Base-by-base conservation (phyloP, 2,329 filamentous ascomycete species). In the Calonectria hawksworthii region DNA sequence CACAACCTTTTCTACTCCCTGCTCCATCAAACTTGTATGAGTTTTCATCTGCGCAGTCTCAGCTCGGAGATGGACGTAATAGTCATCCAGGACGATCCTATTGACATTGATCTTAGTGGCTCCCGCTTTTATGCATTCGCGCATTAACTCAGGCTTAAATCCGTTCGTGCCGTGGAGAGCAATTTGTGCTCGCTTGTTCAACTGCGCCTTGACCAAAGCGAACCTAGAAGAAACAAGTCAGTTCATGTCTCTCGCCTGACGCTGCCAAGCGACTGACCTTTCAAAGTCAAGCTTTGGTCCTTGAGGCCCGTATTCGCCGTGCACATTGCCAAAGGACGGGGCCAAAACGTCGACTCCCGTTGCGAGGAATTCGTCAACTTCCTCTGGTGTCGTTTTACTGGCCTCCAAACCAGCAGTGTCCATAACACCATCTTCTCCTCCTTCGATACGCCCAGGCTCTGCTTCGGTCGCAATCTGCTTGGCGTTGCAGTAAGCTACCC, bases 321-420 rank as follows among this genome's bases (percentile, higher is more conserved):
- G 94, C 54, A 96, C 92, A 79, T 95, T 96, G 4, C 94, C 94
- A 83, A 95, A 68, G 94, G 1, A 93, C 92, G 0, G 94, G 94
- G 94, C 94, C 18, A 96, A 86, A 86, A 93, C 93, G 79, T 95
- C 92, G 80, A 95, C 93, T 0, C 93, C 94, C 18, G 93, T 94
- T 2, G 87, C 89, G 3, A 94, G 89, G 78, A 95, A 95, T 78
- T 94, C 91, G 75, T 92, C 88, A 8, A 92, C 93, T 83, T 95
- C 91, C 75, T 94, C 92, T 0, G 91, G 89, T 0, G 92, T 94
- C 0, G 93, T 95, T 41, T 94, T 74, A 83, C 84, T 67, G 77
- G 89, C 81, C 86, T 87, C 80, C 74, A 86, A 59, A 84, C 90
- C 82, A 73, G 84, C 80, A 76, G 87, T 84, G 81, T 95, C 93